Conservation (phyloP, 1,139 yeast genomes). For the Williopsis jadinii region DNA sequence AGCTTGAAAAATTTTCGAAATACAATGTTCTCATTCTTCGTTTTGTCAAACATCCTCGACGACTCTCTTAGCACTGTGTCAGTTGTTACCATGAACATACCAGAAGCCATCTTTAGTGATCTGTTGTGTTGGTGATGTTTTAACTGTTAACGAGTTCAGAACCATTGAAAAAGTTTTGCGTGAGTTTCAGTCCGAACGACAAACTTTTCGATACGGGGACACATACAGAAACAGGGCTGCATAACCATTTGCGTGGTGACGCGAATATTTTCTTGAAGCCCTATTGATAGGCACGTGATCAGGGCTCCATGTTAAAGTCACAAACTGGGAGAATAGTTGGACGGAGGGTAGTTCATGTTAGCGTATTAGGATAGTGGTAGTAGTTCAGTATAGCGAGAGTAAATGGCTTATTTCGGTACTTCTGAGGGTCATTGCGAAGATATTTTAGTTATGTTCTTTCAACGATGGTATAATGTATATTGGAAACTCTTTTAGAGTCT, state of each 20-base stretch:
- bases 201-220: slow-evolving; percentile 4
- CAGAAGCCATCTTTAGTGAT: slow-evolving; percentile 15
- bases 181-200: slow-evolving; percentile 4
- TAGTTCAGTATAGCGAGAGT: no score
- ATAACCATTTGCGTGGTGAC: neutral
- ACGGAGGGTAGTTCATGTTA: no score
- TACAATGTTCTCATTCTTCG: no score
- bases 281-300: neutral
- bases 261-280: neutral
- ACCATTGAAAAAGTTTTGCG: slow-evolving; percentile 11
- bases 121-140: slow-evolving; percentile 1
- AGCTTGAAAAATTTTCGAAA: no score
- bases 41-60: no score
- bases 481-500: no score
- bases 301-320: neutral
- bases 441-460: no score
- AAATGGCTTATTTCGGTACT: no score
- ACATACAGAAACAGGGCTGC: slow-evolving; percentile 5
- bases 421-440: no score
- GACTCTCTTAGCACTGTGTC: no score
- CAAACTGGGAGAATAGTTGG: neutral
- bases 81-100: slow-evolving; percentile 8
- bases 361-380: no score
- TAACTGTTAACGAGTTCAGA: neutral
- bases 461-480: no score